Percentiles rank a stretch among this genome's conserved stretches.
Conservation (phyloP, 2,329 filamentous ascomycete species). For the Xylariaceae sp. region DNA sequence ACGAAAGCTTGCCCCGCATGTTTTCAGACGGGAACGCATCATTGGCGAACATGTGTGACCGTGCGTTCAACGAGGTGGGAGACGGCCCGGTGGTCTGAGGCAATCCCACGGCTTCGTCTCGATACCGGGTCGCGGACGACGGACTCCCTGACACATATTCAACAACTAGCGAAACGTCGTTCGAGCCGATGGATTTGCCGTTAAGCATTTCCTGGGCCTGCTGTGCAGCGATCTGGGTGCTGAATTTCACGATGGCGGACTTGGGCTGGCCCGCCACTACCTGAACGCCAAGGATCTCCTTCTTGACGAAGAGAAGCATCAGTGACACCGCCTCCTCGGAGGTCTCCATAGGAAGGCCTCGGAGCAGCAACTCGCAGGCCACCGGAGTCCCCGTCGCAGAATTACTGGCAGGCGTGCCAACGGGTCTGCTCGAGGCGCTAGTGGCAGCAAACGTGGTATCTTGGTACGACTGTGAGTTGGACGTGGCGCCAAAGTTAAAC, state of each 20-base stretch:
- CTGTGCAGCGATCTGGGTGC: slow-evolving; percentile 47
- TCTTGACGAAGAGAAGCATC: slow-evolving; percentile 54
- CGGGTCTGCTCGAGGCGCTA: slow-evolving; percentile 35
- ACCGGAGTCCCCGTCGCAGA: slow-evolving; percentile 31
- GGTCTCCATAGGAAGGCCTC: slow-evolving; percentile 50
- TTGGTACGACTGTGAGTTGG: no score
- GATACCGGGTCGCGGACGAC: slow-evolving; percentile 44
- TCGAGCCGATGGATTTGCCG: slow-evolving; percentile 49
- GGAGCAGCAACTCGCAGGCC: slow-evolving; percentile 46
- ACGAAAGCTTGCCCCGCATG: slow-evolving; percentile 57
- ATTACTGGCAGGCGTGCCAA: slow-evolving; percentile 34
- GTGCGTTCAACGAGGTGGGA: slow-evolving; percentile 40
- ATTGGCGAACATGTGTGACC: slow-evolving; percentile 58
- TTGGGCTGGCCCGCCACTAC: slow-evolving; percentile 49
- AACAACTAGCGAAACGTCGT: slow-evolving; percentile 55
- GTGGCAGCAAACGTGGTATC: slow-evolving; percentile 32
- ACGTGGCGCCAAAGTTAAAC: no score
- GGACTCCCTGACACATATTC: slow-evolving; percentile 51
- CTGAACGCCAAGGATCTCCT: slow-evolving; percentile 50
- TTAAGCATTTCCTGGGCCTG: slow-evolving; percentile 57
- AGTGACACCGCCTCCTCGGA: slow-evolving; percentile 51
- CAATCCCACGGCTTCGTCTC: slow-evolving; percentile 41
- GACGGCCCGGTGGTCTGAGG: slow-evolving; percentile 40
- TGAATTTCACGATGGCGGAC: slow-evolving; percentile 52
- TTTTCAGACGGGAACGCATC: slow-evolving; percentile 48